A percentile compares a stretch with the other conserved stretches of the same genome.
Evolutionary conservation across 2,329 filamentous ascomycete species (phyloP).

Genomic region (Fusarium tupiense): DNA sequence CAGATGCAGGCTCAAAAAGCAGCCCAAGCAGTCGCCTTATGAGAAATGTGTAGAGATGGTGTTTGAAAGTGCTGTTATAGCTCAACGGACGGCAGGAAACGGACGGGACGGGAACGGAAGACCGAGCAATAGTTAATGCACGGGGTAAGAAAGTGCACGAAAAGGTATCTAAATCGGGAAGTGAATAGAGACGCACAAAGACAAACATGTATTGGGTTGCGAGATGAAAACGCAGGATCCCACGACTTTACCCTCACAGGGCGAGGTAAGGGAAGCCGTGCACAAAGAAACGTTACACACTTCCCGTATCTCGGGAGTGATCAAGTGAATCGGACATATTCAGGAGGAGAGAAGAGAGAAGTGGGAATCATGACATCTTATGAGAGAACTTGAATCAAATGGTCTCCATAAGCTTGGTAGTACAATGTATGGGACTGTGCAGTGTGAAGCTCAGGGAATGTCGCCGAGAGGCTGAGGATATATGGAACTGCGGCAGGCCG

Average conservation of each 20-base stretch:
- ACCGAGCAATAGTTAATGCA: background rate
- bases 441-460: background rate
- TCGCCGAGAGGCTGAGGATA: background rate
- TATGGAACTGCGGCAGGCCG: background rate
- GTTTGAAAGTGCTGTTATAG: background rate
- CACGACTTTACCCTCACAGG: background rate
- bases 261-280: background rate
- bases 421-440: background rate
- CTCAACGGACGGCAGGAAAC: background rate
- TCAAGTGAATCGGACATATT: background rate
- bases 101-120: background rate
- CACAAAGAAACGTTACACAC: constrained; percentile 7
- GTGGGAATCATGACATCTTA: background rate
- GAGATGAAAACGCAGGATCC: background rate
- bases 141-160: background rate
- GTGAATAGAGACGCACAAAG: background rate
- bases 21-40: background rate
- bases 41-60: background rate
- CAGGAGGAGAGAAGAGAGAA: background rate
- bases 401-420: background rate
- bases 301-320: background rate
- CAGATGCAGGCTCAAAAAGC: background rate
- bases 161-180: background rate
- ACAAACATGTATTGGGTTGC: background rate
- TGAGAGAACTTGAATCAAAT: background rate